Evolutionary conservation across 139 green algal genomes (phyloP), one percentile per base, ranked within the genome.

Genomic region (Coelastrella sp.): DNA sequence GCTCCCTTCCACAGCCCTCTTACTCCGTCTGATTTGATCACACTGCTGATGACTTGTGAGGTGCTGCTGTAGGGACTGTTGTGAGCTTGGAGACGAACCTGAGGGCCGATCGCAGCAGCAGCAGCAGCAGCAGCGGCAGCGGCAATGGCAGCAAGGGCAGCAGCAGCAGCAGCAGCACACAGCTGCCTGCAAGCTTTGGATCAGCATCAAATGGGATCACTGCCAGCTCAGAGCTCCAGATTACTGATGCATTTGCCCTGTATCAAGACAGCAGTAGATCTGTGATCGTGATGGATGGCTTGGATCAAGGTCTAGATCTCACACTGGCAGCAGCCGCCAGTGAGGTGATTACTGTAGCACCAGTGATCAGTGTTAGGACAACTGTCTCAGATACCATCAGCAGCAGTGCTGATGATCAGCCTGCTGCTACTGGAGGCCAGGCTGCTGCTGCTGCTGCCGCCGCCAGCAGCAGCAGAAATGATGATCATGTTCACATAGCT

Each of bases 21-120:
- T 27, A 88, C 43, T 0, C 83, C 83, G 30, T 79, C 73, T n/a
- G 23, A 53, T 17, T 34, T 21, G 17, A 83, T 25, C 43, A 88
- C 83, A 81, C 71, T 60, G 17, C 45, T 34, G 5, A 88, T 53
- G 2, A 86, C 73, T 0, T 21, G 63, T 5, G 51, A 15, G 7
- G 50, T 41, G 66, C 84, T 75, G 11, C 6, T 77, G 57, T 87
- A 69, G 3, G 19, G 6, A 9, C 7, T 51, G 7, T 23, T 27
- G 15, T 57, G 25, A 4, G 76, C 76, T 59, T 88, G 84, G 50
- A 88, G 37, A 30, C 89, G 62, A 40, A 89, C 87, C 86, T 93
- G 83, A 62, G 35, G 35, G 30, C 25, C 23, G n/a, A 15, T 71
- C 64, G 21, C 8, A 40, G 7, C 53, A 64, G 5, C 11, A 30